These are phyloP conservation scores for Wickerhamomyces bovis DNA, from an alignment of 805 yeast species.

Conservation along the genomic window DNA sequence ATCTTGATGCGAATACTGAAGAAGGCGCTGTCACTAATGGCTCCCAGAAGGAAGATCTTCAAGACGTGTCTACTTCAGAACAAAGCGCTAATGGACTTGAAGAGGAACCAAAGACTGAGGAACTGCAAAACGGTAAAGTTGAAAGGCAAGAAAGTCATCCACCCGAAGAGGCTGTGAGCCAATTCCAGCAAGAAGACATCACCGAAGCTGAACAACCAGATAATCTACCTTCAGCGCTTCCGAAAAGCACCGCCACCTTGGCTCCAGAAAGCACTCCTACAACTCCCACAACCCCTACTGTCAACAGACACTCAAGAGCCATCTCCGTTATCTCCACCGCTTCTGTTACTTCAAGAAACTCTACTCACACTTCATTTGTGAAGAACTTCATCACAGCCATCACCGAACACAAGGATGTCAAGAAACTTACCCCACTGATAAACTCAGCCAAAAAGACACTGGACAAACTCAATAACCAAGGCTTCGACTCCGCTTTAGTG, in stretches of 20 bases:
- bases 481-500: constrained; percentile 45
- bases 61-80: background rate
- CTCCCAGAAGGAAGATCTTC: background rate
- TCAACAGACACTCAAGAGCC: constrained; percentile 16
- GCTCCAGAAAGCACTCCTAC: constrained; percentile 16
- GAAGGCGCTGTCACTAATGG: background rate
- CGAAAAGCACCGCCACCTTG: constrained; percentile 3
- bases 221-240: background rate
- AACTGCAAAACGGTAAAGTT: background rate
- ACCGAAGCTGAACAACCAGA: constrained; percentile 10
- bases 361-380: constrained; percentile 35
- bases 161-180: background rate
- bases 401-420: constrained; percentile 53
- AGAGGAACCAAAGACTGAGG: background rate
- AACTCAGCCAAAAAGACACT: constrained; percentile 27
- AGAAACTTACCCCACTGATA: constrained; percentile 35
- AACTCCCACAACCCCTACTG: constrained; percentile 8
- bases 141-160: background rate
- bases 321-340: constrained; percentile 15
- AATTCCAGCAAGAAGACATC: constrained; percentile 5
- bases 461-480: constrained; percentile 22
- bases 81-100: background rate
- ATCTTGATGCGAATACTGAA: background rate
- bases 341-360: constrained; percentile 21
- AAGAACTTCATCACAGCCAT: constrained; percentile 55